Evolutionary conservation across 2,329 filamentous ascomycete species (phyloP).

Genomic region (Sclerotinia sclerotiorum): DNA sequence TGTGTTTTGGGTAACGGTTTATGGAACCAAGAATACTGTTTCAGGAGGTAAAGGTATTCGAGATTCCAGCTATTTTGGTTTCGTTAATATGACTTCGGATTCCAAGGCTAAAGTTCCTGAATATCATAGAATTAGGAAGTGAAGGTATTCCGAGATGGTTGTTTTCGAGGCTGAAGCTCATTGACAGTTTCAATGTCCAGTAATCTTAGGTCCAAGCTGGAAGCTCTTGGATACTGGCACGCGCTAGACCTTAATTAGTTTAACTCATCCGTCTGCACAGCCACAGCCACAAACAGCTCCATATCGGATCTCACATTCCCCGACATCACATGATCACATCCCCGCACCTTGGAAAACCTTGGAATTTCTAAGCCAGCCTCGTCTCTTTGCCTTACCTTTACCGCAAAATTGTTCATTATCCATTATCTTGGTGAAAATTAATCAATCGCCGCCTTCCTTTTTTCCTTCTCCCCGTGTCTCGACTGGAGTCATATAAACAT

Average conservation of each 20-base stretch:
- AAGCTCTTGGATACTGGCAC: not conserved
- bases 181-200: not conserved
- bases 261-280: not conserved
- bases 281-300: not conserved
- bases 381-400: not conserved
- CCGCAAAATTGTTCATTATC: slow-evolving; percentile 7
- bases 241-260: not conserved
- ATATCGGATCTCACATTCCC: accelerated
- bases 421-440: not conserved
- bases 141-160: not conserved
- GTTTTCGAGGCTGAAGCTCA: slow-evolving; percentile 5
- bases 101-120: no score
- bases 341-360: slow-evolving; percentile 16
- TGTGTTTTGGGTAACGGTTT: not conserved
- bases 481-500: not conserved
- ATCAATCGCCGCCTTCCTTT: slow-evolving; percentile 12
- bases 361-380: slow-evolving; percentile 8
- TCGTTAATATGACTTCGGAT: no score
- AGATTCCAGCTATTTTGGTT: not conserved
- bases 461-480: not conserved
- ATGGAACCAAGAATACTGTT: not conserved
- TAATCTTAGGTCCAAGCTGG: not conserved
- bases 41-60: not conserved
- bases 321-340: slow-evolving; percentile 3
- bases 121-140: no score